phyloP scores from a whole-genome alignment of 78 protist genomes.

The Dictyostelium firmibasis region DNA sequence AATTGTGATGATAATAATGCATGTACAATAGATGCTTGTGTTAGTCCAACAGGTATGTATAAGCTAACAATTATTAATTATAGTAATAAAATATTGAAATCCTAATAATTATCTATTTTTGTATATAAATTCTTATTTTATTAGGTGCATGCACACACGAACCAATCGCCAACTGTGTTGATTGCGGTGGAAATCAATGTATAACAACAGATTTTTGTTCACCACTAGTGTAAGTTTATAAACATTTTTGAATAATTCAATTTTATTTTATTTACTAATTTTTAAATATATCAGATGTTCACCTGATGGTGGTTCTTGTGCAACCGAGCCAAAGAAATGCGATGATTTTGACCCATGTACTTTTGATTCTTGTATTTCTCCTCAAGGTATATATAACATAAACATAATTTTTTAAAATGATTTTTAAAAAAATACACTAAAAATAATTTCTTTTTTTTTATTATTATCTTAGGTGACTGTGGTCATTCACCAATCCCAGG shows the following conservation, averaged over 20 bases:
- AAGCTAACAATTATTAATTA: not conserved
- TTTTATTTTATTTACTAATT: not conserved
- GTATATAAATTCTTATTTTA: too few relatives aligned
- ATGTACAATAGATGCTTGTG: not conserved
- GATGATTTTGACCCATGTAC: not conserved
- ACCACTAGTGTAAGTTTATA: not conserved
- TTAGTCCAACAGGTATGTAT: not conserved
- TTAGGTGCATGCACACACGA: not conserved
- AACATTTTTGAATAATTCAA: not conserved
- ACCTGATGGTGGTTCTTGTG: not conserved
- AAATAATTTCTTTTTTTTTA: too few relatives aligned
- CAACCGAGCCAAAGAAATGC: not conserved
- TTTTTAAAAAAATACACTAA: too few relatives aligned
- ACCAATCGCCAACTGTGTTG: not conserved
- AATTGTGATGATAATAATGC: not conserved
- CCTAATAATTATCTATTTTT: too few relatives aligned
- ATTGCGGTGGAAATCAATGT: not conserved
- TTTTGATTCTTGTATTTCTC: not conserved
- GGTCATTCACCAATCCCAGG: not conserved
- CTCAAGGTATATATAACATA: not conserved
- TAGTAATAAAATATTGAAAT: too few relatives aligned
- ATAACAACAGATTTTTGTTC: conserved; percentile 13
- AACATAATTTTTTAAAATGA: too few relatives aligned
- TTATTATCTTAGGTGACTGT: not conserved
- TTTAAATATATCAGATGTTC: not conserved